phyloP scores from a whole-genome alignment of 192 early-diverging fungal genomes.

The Pilobolus umbonatus region DNA sequence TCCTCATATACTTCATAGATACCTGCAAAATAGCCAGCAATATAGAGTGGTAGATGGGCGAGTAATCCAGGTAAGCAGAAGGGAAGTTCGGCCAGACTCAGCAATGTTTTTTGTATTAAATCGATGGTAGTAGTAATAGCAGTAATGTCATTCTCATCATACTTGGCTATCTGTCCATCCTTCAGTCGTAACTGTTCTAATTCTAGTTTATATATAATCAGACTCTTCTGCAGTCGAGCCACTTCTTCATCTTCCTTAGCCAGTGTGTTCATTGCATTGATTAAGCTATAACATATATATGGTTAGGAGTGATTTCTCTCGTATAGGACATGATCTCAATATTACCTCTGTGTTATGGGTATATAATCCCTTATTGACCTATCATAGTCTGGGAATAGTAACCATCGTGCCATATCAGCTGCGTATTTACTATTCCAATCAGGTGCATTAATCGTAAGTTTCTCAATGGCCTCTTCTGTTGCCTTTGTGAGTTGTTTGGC shows the following conservation, averaged over 20 bases:
- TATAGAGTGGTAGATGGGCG: slow-evolving; percentile 39
- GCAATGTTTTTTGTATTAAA: slow-evolving; percentile 18
- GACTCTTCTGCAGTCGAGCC: slow-evolving; percentile 22
- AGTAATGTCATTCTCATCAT: slow-evolving; percentile 33
- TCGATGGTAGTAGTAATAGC: slow-evolving; percentile 19
- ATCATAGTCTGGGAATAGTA: slow-evolving; percentile 37
- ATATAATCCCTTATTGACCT: slow-evolving; percentile 36
- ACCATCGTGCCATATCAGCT: slow-evolving; percentile 34
- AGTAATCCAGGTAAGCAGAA: slow-evolving; percentile 39
- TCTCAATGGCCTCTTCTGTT: slow-evolving; percentile 33
- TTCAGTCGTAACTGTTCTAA: slow-evolving; percentile 20
- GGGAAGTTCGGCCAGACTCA: slow-evolving; percentile 30
- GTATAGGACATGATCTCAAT: background rate
- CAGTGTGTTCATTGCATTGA: slow-evolving; percentile 19
- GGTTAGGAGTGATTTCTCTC: background rate
- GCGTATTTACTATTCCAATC: slow-evolving; percentile 41
- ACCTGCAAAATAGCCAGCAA: slow-evolving; percentile 36
- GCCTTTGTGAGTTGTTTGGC: slow-evolving; percentile 41
- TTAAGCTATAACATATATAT: slow-evolving; percentile 20
- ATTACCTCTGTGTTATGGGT: slow-evolving; percentile 44
- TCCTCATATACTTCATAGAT: slow-evolving; percentile 41
- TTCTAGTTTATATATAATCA: slow-evolving; percentile 31
- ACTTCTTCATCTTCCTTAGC: slow-evolving; percentile 19
- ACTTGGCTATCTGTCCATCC: slow-evolving; percentile 36
- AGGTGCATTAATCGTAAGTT: slow-evolving; percentile 46